Base-by-base conservation (phyloP, 805 yeast genomes). In the Teunomyces funiuensis region DNA sequence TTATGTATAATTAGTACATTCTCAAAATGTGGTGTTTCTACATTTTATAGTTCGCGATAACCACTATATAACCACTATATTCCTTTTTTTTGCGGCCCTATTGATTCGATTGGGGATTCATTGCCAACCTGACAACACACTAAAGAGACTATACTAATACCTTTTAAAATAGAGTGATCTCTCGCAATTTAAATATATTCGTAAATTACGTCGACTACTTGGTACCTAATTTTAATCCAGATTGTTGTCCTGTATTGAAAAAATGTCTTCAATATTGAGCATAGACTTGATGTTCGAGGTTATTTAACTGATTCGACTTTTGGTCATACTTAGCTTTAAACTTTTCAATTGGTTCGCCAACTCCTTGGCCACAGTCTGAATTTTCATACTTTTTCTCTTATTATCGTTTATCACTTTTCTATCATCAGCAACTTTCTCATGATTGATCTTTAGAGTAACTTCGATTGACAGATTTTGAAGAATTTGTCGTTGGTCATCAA, bases 51-150 rank as follows among this genome's bases (percentile, higher is more conserved):
- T 19, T 34, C 37, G 16, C 37, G 18, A 34, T 34, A 34, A 34
- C 37, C 37, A 23, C 37, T 34, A 34, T 34, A 34, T 34, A 34
- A 34, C 37, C 37, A 25, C 37, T 34, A 34, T 34, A 34, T 15
- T 31, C n/a, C 34, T n/a, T 18, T 19, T 19, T 30, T 19, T 5
- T 22, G 5, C n/a, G n/a, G n/a, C n/a, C n/a, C n/a, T n/a, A n/a
- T n/a, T n/a, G n/a, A n/a, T n/a, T n/a, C n/a, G n/a, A n/a, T n/a
- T n/a, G n/a, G n/a, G n/a, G n/a, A n/a, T n/a, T n/a, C n/a, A n/a
- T n/a, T n/a, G n/a, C n/a, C n/a, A n/a, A n/a, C n/a, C n/a, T n/a
- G n/a, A n/a, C n/a, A n/a, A n/a, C n/a, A n/a, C n/a, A n/a, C n/a
- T n/a, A n/a, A n/a, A n/a, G n/a, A n/a, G n/a, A n/a, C n/a, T n/a